These are phyloP conservation scores for Sphagnurus paluster DNA, from an alignment of 1,284 basidiomycete species.

Conservation along the genomic window DNA sequence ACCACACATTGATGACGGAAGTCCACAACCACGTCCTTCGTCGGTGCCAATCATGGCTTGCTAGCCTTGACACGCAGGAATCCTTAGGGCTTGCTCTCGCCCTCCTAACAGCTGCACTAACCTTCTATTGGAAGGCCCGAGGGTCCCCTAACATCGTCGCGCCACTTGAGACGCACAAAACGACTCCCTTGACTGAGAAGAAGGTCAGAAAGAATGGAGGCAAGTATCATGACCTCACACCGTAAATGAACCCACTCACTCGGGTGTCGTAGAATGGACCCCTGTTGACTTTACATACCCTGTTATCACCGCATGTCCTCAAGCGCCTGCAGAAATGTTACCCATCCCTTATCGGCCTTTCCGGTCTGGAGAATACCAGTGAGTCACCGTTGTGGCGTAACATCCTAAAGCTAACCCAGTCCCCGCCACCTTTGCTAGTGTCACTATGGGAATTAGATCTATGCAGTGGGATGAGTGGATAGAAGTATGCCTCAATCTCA, in stretches of 20 bases:
- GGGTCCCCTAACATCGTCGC: neutral
- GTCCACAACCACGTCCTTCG: too few species aligned
- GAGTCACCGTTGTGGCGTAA: constrained; percentile 23
- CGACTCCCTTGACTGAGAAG: neutral
- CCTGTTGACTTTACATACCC: constrained; percentile 55
- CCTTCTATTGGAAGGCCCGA: neutral
- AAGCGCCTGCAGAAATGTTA: constrained; percentile 42
- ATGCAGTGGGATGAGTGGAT: constrained; percentile 74
- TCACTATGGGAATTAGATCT: constrained; percentile 70
- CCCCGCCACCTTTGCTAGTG: constrained; percentile 35
- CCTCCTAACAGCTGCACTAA: neutral
- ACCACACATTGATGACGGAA: too few species aligned
- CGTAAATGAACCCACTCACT: neutral
- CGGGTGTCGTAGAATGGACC: constrained; percentile 44
- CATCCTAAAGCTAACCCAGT: neutral
- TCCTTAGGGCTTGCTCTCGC: constrained; percentile 3
- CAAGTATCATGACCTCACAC: neutral
- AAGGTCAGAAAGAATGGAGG: constrained; percentile 12
- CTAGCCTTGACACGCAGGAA: neutral
- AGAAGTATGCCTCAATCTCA: constrained; percentile 43
- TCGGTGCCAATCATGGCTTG: neutral
- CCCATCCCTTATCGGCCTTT: constrained; percentile 67
- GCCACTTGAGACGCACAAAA: neutral
- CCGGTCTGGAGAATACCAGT: constrained; percentile 64
- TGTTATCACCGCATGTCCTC: constrained; percentile 38